Evolutionary conservation across 164 flowering plant genomes (phyloP).

Genomic region (Piper longum): DNA sequence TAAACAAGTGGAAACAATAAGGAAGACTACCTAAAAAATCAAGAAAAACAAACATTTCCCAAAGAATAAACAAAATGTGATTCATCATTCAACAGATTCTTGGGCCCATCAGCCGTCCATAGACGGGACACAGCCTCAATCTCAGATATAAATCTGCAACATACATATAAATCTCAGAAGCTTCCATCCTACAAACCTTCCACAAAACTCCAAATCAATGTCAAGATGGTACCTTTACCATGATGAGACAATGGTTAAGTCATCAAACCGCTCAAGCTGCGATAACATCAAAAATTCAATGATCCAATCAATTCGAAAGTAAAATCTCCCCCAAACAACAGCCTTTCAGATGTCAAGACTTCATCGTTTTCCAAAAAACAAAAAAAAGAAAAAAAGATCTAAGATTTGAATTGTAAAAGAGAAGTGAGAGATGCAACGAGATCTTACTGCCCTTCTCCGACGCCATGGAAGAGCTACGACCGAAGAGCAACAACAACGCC

Average conservation of each 20-base stretch:
- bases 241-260: conserved; percentile 89
- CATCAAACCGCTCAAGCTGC: conserved; percentile 65
- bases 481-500: not conserved
- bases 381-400: not conserved
- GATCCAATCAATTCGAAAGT: not conserved
- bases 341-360: not conserved
- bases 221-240: conserved; percentile 75
- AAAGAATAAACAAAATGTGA: not conserved
- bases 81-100: conserved; percentile 46
- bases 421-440: not conserved
- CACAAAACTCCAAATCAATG: not conserved
- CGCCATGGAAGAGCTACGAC: not conserved
- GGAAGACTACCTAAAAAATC: not conserved
- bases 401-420: not conserved
- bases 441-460: not conserved
- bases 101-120: conserved; percentile 78
- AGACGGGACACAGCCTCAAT: conserved; percentile 77
- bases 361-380: not conserved
- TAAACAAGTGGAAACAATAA: no score
- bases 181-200: not conserved
- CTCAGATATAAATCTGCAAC: conserved; percentile 79
- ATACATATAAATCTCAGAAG: not conserved
- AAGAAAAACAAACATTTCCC: not conserved
- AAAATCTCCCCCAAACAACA: not conserved
- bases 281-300: not conserved